These are phyloP conservation scores for Aspergillus piperis DNA, from an alignment of 2,329 filamentous ascomycete species.

Conservation along the genomic window DNA sequence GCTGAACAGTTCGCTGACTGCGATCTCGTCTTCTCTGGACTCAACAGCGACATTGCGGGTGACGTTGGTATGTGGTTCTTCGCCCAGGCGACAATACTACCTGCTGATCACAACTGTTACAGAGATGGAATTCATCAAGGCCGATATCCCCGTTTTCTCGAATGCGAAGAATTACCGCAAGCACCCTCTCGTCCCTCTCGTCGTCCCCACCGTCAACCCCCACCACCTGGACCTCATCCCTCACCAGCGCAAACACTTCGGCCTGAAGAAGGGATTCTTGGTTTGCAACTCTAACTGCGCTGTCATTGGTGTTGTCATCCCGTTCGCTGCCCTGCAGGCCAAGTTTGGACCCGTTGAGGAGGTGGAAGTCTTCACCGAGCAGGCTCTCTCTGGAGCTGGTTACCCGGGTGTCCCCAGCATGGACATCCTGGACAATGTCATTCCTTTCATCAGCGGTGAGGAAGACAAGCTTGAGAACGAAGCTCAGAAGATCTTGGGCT, in stretches of 20 bases:
- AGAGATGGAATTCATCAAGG: conserved; percentile 90
- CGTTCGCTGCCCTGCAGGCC: conserved; percentile 84
- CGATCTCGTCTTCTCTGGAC: conserved; percentile 87
- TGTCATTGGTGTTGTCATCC: conserved; percentile 93
- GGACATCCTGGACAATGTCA: conserved; percentile 95
- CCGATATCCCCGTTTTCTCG: conserved; percentile 89
- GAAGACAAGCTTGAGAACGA: conserved; percentile 96
- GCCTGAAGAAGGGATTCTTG: conserved; percentile 80
- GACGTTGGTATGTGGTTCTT: conserved; percentile 69
- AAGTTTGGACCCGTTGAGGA: conserved; percentile 75
- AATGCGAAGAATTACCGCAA: conserved; percentile 97
- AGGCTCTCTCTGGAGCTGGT: conserved; percentile 89
- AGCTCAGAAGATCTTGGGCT: conserved; percentile 89
- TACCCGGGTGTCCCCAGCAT: conserved; percentile 70
- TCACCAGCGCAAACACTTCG: conserved; percentile 76
- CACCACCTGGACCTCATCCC: conserved; percentile 82
- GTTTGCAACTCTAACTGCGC: conserved; percentile 99
- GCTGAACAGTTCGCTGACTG: conserved; percentile 83
- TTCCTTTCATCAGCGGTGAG: conserved; percentile 89
- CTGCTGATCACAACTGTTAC: conserved; percentile 12
- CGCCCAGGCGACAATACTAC: neutral
- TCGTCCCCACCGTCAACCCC: conserved; percentile 94
- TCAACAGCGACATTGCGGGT: conserved; percentile 90
- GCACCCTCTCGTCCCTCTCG: conserved; percentile 84
- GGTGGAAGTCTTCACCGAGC: conserved; percentile 89